Evolutionary conservation across 495 filamentous ascomycete species (phyloP), one percentile per base, ranked within the genome.

Genomic region (Penicillium atrosanguineum): DNA sequence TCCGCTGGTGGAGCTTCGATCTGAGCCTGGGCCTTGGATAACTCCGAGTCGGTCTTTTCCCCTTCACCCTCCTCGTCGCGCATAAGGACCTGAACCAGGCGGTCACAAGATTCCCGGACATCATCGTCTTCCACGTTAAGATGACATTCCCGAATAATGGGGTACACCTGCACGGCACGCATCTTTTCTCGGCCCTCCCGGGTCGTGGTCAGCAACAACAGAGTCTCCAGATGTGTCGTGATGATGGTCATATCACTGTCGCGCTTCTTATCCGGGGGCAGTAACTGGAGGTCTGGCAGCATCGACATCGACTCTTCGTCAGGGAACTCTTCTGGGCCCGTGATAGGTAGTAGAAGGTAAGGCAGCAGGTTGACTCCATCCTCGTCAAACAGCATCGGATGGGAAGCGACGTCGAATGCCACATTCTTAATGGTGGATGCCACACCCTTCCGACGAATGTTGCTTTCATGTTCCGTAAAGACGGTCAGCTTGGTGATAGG

Each of bases 351-450:
- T 19, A 98, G 71, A 34, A 97, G 73, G 67, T 97, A 96, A 0
- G 93, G 91, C 6, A 97, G 71, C 23, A 96, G 77, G 61, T 94
- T 88, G 43, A 89, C 82, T 20, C 87, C 88, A 41, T 86, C 81
- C 43, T 87, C 83, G 43, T 83, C 86, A 29, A 95, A 71, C 16
- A 96, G 85, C 18, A 75, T 73, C 0, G 81, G 71, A 60, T 96
- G 91, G 0, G 85, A 82, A 29, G 82, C 65, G 9, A 94, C 63
- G 54, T 91, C 84, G 53, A 87, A 87, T 51, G 86, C 82, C 31
- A 85, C 85, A 63, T 95, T 96, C 70, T 96, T 96, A 60, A 97
- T 89, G 15, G 88, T 88, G 25, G 84, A 88, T n/a, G 95, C 92
- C 26, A 96, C 90, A 8, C 94, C 94, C 59, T 88, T 91, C 52